Evolutionary conservation across 2,329 filamentous ascomycete species (phyloP), one percentile per base, ranked within the genome.

Genomic region (Ploettnerulaceae sp.): DNA sequence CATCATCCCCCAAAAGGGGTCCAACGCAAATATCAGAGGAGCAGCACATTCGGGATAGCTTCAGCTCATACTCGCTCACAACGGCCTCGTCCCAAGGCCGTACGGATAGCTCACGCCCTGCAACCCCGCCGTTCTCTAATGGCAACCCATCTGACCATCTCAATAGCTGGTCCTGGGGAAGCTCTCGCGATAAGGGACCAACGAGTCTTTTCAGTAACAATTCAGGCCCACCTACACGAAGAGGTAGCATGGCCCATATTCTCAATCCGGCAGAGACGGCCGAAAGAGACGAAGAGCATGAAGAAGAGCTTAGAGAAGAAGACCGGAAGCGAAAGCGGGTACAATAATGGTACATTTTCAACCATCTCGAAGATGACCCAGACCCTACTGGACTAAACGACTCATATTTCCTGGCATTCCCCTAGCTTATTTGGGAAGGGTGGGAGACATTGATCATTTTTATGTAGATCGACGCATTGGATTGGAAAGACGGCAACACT

Each of bases 211-310:
- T 63, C 37, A 62, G 59, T 41, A 73, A 75, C 45, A 74, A 70
- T 29, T 71, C 73, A 3, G 75, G 72, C 0, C 80, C 82, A 3
- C 78, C 79, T n/a, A 85, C 81, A 6, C 69, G 82, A 45, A 72
- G 82, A 50, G 81, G 79, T 20, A 85, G 81, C 59, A 85, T 86
- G 82, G 82, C 82, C 5, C 84, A 81, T 55, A 85, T 86, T 18
- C 70, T 86, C 1, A 86, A 86, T 55, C 82, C 82, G 5, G 79
- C 81, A 11, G 81, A 84, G 55, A 84, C 81, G 1, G 77, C 76
- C 2, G 82, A 85, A 63, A 66, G 79, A 49, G 76, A 77, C 9
- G 80, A 82, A 47, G 81, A 84, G 48, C 76, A 78, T 15, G 80
- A 81, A 35, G 81, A 84, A 60, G 81, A 84, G 48, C 72, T 80